A percentile compares a stretch with the other conserved stretches of the same genome.
Evolutionary conservation across 768 basidiomycete genomes (phyloP).

Genomic region (Boletales sp.): DNA sequence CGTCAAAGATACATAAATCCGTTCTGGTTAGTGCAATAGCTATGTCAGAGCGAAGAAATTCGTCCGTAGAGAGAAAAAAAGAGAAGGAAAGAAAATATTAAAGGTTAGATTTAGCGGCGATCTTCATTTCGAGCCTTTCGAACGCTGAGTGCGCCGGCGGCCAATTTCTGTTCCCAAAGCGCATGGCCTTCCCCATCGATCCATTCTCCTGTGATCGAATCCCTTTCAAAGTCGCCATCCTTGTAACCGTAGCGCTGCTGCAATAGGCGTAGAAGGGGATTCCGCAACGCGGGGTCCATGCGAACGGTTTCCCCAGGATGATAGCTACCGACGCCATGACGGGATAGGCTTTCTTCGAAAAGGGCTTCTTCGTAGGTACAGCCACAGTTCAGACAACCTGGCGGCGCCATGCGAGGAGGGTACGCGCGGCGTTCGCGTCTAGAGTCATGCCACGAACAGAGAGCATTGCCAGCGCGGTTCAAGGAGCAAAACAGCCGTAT

Average conservation of each 20-base stretch:
- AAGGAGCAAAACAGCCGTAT: constrained; percentile 70
- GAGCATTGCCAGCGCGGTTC: constrained; percentile 83
- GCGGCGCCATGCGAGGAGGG: constrained; percentile 78
- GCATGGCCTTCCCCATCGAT: constrained; percentile 58
- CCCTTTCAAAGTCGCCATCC: constrained; percentile 83
- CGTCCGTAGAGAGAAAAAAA: not conserved
- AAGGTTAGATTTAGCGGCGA: constrained; percentile 37
- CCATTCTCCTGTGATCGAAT: constrained; percentile 64
- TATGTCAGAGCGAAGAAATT: constrained; percentile 9
- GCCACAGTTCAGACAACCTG: constrained; percentile 78
- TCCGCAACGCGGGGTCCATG: constrained; percentile 85
- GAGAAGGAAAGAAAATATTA: not conserved
- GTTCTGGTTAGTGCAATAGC: constrained; percentile 13
- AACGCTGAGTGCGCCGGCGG: constrained; percentile 33
- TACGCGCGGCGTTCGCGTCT: constrained; percentile 73
- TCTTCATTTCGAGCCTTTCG: constrained; percentile 37
- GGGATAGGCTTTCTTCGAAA: constrained; percentile 79
- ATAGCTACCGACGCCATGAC: constrained; percentile 78
- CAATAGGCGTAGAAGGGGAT: constrained; percentile 71
- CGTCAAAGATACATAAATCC: constrained; percentile 24
- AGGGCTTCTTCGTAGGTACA: constrained; percentile 83
- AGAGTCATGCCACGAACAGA: constrained; percentile 90
- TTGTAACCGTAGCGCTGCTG: constrained; percentile 72
- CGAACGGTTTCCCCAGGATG: constrained; percentile 81
- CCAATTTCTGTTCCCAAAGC: constrained; percentile 59